Conservation (phyloP, 257 asterid genomes). For the Solanum pinnatisectum region DNA sequence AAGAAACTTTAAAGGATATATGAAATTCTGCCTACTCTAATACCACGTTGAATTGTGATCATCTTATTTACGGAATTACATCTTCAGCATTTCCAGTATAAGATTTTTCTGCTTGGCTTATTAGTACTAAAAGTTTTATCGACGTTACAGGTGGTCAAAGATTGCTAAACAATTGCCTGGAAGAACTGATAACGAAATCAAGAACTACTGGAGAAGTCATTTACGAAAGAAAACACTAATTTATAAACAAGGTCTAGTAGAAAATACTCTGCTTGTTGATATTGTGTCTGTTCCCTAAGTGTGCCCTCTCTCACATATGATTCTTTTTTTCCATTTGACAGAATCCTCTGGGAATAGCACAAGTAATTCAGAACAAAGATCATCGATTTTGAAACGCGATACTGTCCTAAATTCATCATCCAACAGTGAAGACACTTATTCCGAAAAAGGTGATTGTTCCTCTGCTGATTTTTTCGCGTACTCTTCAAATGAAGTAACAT, state of each 20-base stretch:
- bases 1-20: neutral
- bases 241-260: slow-evolving; percentile 13
- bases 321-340: neutral
- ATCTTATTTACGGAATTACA: neutral
- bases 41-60: neutral
- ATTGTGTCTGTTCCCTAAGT: neutral
- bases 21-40: neutral
- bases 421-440: neutral
- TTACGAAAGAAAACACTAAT: slow-evolving; percentile 26
- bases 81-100: neutral
- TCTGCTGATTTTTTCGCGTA: slow-evolving; percentile 2
- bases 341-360: neutral
- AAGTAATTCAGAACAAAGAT: neutral
- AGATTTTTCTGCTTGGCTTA: neutral
- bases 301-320: neutral
- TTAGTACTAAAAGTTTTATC: neutral
- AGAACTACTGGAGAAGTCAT: slow-evolving; percentile 72
- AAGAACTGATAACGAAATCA: slow-evolving; percentile 74
- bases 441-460: neutral
- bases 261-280: neutral
- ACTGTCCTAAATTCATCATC: neutral
- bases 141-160: slow-evolving; percentile 51
- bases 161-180: slow-evolving; percentile 66
- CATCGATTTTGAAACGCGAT: neutral
- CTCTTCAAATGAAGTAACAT: slow-evolving; percentile 14